Base-by-base conservation (phyloP, 345 rosid species). In the Hypericum androsaemum region DNA sequence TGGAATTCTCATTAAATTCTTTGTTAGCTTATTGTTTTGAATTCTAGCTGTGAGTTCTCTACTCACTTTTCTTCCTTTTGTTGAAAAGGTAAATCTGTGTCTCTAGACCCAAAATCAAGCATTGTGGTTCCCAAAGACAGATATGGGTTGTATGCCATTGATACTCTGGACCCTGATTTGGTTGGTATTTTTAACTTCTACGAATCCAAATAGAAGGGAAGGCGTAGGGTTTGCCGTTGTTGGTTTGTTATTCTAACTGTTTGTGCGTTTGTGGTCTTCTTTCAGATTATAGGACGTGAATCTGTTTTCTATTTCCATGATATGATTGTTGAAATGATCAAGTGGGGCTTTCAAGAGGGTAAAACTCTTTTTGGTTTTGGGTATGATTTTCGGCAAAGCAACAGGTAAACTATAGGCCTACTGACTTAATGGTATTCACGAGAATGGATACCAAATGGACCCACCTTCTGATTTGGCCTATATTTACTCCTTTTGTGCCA, bases 331-430 rank as follows among this genome's bases (percentile, higher is more conserved):
- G 88, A 90, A 73, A 84, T 90, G 98, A 64, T 75, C 58, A 76
- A 76, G 38, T 90, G 96, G 98, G 98, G 98, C 14, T 90, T 90
- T 44, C 77, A 87, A 71, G 96, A 90, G 71, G 96, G 96, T 13
- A 87, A 81, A 67, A 87, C 95, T 0, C 82, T 90, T 51, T 90
- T 90, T 38, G 98, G 98, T 8, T 90, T 90, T 62, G 98, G 98
- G 11, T 90, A 84, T 75, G 98, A 90, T 76, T 90, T 87, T 46
- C 84, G 98, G 3, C 98, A 90, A 72, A 90, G 98, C 74, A 90
- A 87, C 57, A 84, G 98, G 98, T 90, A 69, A 0, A 43, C n/a
- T 16, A 9, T 43, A 28, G 14, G 43, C 8, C 38, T 42, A 10
- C 37, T 10, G 7, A 22, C 15, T 8, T 28, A 11, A 44, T 4